Base-by-base conservation (phyloP, 306 rosid genomes). In the Prunus dulcis region DNA sequence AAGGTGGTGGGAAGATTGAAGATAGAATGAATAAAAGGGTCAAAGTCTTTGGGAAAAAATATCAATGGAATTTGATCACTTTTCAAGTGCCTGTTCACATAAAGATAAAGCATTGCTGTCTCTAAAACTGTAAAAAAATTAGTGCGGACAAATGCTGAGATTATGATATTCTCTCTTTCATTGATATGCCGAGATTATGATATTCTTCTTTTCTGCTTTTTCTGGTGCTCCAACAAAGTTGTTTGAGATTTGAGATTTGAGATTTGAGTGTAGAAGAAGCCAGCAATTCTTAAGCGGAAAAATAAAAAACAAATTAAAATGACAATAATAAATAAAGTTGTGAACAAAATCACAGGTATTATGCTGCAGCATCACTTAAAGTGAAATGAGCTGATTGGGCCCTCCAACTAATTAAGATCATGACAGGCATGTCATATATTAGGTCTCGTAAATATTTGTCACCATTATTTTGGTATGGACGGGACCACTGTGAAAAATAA, bases 31-130 rank as follows among this genome's bases (percentile, higher is more conserved):
- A 69, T 9, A 3, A 12, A 47, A 45, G 7, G 6, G 73, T 53
- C 57, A 63, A 56, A 72, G 47, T 63, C 46, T 55, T 14, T n/a
- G 13, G 56, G 82, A 41, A 79, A 34, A 72, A 63, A 79, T 73
- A 49, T 76, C 61, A 55, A 28, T 9, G 72, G 74, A 55, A 79
- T 41, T 43, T 50, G 45, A 18, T 38, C 63, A 47, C 70, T 68
- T 57, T 70, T 53, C 56, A 34, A 50, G 47, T 49, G 32, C 28
- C 30, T 12, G 12, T 28, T 77, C 68, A 49, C 67, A 78, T 9
- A 56, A 22, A 22, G 62, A 38, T 38, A 47, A 47, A 47, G 80
- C 28, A 67, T 76, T 58, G 50, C 12, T 50, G 30, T 32, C 47
- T 56, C 53, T 38, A 0, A 20, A 43, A 74, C 23, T 23, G 41